Base-by-base conservation (phyloP, 2,329 filamentous ascomycete species). In the Oidium heveae region DNA sequence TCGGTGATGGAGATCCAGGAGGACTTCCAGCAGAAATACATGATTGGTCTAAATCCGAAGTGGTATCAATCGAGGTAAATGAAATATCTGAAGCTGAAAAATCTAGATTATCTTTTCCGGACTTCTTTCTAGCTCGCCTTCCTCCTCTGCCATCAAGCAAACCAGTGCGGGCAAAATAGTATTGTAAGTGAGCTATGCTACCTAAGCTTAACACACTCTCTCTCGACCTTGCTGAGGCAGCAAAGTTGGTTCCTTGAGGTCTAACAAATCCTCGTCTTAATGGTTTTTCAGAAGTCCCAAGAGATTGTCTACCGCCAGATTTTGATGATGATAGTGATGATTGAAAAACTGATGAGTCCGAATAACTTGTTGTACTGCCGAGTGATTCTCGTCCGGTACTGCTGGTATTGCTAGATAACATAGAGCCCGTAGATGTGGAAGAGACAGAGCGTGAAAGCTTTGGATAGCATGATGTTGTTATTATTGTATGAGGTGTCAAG, bases 121-220 rank as follows among this genome's bases (percentile, higher is more conserved):
- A 79, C 63, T 76, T 80, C 65, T 82, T 83, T 62, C 83, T 83
- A 22, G 84, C 82, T 56, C 93, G 70, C 66, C 93, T 84, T 54
- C 79, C 91, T 37, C 88, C 89, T 66, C 95, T 95, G 55, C 89
- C 87, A 64, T 98, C 91, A 53, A 98, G 70, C 59, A 98, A 70
- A 6, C 91, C 91, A 0, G 91, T 98, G 57, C 91, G 76, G 37
- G 91, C 89, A 70, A 98, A 98, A 69, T 96, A 98, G 69, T 96
- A 94, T 68, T 98, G 91, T 64, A 98, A 72, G 70, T 98, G 91
- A 55, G 88, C 86, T 62, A 98, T 98, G 68, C 88, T 95, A 55
- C 91, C 91, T 58, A 98, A 70, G 64, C 86, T 94, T 77, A 96
- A 82, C 59, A 98, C 91, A 65, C 88, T 95, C 67, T 98, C 89